These are phyloP conservation scores for Cupressus sempervirens DNA, from an alignment of 75 land plant species.

Conservation along the genomic window DNA sequence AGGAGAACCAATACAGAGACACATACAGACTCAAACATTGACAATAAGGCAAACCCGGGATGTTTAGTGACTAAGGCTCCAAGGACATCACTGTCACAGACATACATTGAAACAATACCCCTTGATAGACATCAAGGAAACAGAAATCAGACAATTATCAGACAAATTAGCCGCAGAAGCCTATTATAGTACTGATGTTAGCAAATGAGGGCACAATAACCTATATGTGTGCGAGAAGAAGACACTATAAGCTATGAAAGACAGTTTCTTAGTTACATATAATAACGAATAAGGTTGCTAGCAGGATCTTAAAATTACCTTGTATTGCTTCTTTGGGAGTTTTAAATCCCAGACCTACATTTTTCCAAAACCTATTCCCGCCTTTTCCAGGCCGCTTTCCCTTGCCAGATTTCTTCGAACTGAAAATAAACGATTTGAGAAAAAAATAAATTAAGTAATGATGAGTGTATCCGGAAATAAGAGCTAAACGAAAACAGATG, in stretches of 20 bases:
- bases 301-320: constrained; percentile 17
- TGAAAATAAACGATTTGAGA: constrained; percentile 12
- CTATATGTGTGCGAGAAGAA: not conserved
- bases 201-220: not conserved
- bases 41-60: too few species aligned
- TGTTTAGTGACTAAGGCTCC: too few species aligned
- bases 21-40: too few species aligned
- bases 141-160: too few species aligned
- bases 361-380: constrained; percentile 60
- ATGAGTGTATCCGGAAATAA: not conserved
- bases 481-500: not conserved
- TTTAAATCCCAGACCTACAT: constrained; percentile 63
- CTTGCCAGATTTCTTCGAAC: constrained; percentile 49
- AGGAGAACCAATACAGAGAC: too few species aligned
- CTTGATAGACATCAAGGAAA: too few species aligned
- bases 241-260: not conserved
- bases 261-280: not conserved
- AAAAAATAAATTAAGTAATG: not conserved
- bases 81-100: too few species aligned
- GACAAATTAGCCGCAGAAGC: not conserved
- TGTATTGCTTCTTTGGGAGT: constrained; percentile 59
- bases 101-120: too few species aligned
- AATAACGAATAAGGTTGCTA: not conserved
- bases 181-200: not conserved
- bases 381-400: constrained; percentile 64